Evolutionary conservation across 2,329 filamentous ascomycete genomes (phyloP).

Genomic region (Parafenestella ontariensis): DNA sequence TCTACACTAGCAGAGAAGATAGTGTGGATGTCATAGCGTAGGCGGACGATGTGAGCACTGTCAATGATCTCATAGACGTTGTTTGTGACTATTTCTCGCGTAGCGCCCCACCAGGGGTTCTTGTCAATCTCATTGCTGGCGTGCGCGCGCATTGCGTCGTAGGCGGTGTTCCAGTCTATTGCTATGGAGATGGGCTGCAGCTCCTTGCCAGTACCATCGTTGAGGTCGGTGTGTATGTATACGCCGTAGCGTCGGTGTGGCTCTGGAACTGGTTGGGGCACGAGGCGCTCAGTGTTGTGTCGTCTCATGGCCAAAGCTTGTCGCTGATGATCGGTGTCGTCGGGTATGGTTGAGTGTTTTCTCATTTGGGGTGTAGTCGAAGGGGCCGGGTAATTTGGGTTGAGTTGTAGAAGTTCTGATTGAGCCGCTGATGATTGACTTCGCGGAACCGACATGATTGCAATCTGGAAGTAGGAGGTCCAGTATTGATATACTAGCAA

Average conservation of each 20-base stretch:
- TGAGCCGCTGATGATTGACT: not conserved
- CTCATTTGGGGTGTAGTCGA: not conserved
- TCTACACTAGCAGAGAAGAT: not conserved
- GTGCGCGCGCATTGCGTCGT: conserved; percentile 3
- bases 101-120: conserved; percentile 4
- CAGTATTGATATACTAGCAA: not conserved
- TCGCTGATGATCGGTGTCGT: not conserved
- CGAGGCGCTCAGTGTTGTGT: not conserved
- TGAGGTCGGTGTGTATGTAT: not conserved
- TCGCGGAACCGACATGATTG: not conserved
- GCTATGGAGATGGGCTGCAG: conserved; percentile 1
- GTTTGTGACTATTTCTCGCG: not conserved
- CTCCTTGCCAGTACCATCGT: not conserved
- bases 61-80: conserved; percentile 7
- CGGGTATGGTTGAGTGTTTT: not conserved
- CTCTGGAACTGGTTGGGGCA: not conserved
- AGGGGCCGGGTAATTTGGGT: not conserved
- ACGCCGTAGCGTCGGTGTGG: not conserved
- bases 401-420: not conserved
- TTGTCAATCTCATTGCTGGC: not conserved
- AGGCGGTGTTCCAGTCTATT: conserved; percentile 1
- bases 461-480: not conserved
- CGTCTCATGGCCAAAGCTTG: not conserved
- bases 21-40: conserved; percentile 9
- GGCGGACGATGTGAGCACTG: not conserved